A percentile compares a stretch with the other conserved stretches of the same genome.
Conservation (phyloP, 140 eudicot genomes). For the Flaveria floridana region DNA sequence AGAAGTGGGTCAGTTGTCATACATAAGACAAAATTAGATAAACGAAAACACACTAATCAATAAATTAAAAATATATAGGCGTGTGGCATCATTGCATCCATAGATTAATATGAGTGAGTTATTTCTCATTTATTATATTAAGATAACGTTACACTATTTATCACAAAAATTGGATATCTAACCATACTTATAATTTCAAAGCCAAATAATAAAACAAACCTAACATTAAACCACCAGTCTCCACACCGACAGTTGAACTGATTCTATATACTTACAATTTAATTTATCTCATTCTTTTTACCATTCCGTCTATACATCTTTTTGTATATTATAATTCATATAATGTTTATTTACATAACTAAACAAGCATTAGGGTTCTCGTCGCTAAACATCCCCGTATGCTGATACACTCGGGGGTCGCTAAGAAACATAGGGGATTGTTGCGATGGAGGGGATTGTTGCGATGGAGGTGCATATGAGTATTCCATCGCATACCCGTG, state of each 20-base stretch:
- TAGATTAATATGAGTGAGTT: conserved; percentile 10
- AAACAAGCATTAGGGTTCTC: conserved; percentile 92
- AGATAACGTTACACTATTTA: conserved; percentile 26
- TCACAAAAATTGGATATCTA: conserved; percentile 29
- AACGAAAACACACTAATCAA: background rate
- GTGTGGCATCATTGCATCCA: conserved; percentile 33
- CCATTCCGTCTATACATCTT: conserved; percentile 19
- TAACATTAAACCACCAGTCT: conserved; percentile 10
- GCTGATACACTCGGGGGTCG: conserved; percentile 35
- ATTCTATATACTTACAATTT: background rate
- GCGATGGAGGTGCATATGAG: conserved; percentile 27
- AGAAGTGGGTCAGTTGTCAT: background rate
- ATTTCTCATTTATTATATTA: conserved; percentile 7
- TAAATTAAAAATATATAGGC: conserved; percentile 4
- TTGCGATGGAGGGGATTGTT: conserved; percentile 28
- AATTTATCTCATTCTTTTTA: background rate
- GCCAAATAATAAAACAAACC: conserved; percentile 32
- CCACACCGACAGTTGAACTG: conserved; percentile 4
- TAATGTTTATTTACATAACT: conserved; percentile 53
- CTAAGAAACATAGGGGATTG: conserved; percentile 39
- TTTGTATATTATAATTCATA: background rate
- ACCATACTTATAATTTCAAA: conserved; percentile 33
- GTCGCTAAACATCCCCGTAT: conserved; percentile 69
- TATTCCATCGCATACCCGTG: conserved; percentile 34
- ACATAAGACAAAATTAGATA: background rate